Evolutionary conservation across 257 asterid species (phyloP), one percentile per base, ranked within the genome.

Genomic region (Lithospermum erythrorhizon): DNA sequence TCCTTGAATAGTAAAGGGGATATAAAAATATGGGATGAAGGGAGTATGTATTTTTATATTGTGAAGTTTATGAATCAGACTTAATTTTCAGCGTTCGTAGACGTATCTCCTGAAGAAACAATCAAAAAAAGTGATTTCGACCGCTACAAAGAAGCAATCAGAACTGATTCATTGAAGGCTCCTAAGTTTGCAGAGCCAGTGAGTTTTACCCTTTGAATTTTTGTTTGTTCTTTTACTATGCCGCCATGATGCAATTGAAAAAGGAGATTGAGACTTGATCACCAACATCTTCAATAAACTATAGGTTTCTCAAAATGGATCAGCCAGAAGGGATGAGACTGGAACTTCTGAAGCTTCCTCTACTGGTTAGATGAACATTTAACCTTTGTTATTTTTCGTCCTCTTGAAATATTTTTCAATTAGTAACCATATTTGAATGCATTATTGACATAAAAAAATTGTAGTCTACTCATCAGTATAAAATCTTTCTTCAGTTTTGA

Each of bases 41-140:
- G 47, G 32, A 20, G 30, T 65, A 15, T 54, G 41, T 47, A 61
- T n/a, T 53, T 57, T 19, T 5, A 54, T 21, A 24, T 2, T 68
- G 48, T 10, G 11, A 63, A 53, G 55, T 7, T 53, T 47, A 37
- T 53, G 25, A 53, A 57, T 63, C 63, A 52, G 37, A 52, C 72
- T 57, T 66, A 30, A 21, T 48, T 62, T 76, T 72, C 89, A 93
- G 99, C 97, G 69, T 93, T 93, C 73, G 84, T 80, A 45, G 99
- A 93, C 73, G 94, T 93, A 65, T 76, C 99, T 49, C 99, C 96
- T 15, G 94, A 79, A 61, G 96, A 89, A 74, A 89, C 94, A 27
- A 27, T 93, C 66, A 81, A 93, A 77, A 84, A 83, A 72, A 82
- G 69, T 69, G 94, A 78, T 64, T 89, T 86, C 51, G 97, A 86